Evolutionary conservation across 352 stramenopile species (phyloP), one percentile per base, ranked within the genome.

Genomic region (Phytophthora lateralis): DNA sequence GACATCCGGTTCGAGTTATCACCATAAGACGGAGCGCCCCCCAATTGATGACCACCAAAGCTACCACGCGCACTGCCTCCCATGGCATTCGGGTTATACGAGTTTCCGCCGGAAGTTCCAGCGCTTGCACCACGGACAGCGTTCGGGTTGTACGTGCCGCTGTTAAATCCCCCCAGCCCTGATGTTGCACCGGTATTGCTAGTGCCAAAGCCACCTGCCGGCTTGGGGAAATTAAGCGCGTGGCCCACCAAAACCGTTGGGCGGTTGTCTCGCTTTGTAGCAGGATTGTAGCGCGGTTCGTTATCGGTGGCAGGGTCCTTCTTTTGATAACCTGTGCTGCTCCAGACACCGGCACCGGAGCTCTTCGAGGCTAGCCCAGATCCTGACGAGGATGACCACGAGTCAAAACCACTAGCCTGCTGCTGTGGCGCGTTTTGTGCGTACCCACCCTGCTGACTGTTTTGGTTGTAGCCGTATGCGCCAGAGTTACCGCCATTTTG

Each of bases 161-260:
- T 81, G 26, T 78, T 72, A 48, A 84, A 84, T 5, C 76, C 60
- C 35, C 71, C 69, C 7, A 77, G 34, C 2, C 65, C 69, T 59
- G 64, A 76, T 34, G 50, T 58, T 3, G 59, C 69, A 34, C 67
- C 57, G 17, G 62, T 86, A 34, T 76, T 77, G 20, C 75, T 71
- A 43, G 34, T 71, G 3, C 76, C 66, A 44, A 75, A 83, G 8
- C 61, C 55, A 12, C 71, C 62, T 17, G 52, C 15, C 3, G 84
- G 80, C 53, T 89, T 89, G 0, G 85, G 77, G 42, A 94, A 92
- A 58, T 82, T 90, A 34, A 94, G 67, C 14, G 81, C 83, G 48
- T 91, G 80, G 1, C 87, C 87, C 18, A 96, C 84, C 0, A 96
- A 70, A 21, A 96, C 87, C 0, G 87, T 96, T 6, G 87, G 87